Base-by-base conservation (phyloP, 1,284 basidiomycete species). In the Sporisorium sorghi region DNA sequence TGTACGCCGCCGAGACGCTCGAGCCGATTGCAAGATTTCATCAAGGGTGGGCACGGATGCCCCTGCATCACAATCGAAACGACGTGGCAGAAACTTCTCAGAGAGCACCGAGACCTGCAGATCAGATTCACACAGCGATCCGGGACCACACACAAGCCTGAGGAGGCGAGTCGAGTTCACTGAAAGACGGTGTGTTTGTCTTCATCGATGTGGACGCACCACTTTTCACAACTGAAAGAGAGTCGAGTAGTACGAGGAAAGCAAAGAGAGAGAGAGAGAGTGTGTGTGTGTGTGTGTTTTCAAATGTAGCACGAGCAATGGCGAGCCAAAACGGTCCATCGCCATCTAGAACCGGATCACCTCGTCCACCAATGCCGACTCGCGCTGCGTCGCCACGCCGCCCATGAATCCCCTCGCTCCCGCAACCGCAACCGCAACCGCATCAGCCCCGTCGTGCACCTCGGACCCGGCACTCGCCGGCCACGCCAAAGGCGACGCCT, bases 311-410 rank as follows among this genome's bases (percentile, higher is more conserved):
- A n/a, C 35, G 8, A 37, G 15, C 35, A 37, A 5, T 5, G 17
- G 35, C 15, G 19, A 5, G 40, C 40, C 19, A 43, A 10, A 21
- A 14, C 4, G 15, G 5, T 21, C 5, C 5, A 42, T 14, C 32
- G 14, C n/a, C 28, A 19, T 17, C 42, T 46, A 64, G 33, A 70
- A 70, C 7, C 57, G 51, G 21, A 70, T 70, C 48, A 64, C 57
- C 32, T 70, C 67, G 40, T 51, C 61, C 1, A 55, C 60, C 35
- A 56, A 43, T 1, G 35, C 40, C 33, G 58, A 68, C 21, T 57
- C 48, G 5, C 53, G 44, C 3, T 23, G 0, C 15, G 11, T 26
- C 3, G 50, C 28, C 6, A 46, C 33, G 15, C 11, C n/a, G 30
- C 53, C 48, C 12, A 60, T 48, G 6, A 46, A 30, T 7, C 37